These are phyloP conservation scores for Penicillium sp. DNA, from an alignment of 2,329 filamentous ascomycete species.

Conservation along the genomic window DNA sequence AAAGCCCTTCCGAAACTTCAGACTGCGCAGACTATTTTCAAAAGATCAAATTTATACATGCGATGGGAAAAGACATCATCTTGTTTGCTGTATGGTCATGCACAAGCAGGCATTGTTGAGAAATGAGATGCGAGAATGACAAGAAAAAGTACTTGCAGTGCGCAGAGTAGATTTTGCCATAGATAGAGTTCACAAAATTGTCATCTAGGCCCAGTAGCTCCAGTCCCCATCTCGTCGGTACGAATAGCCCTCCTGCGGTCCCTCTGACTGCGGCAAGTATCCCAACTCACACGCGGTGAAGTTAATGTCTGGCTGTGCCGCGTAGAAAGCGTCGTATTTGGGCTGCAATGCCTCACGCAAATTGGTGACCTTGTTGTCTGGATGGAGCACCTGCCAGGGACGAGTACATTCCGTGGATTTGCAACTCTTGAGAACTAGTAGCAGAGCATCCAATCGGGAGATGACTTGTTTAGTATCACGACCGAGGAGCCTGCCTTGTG, in stretches of 20 bases:
- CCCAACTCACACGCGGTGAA: constrained; percentile 52
- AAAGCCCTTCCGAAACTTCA: no score
- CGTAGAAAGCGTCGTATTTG: constrained; percentile 51
- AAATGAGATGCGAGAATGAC: no score
- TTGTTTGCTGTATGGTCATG: no score
- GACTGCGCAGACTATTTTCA: no score
- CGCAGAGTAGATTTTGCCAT: no score
- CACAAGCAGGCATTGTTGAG: no score
- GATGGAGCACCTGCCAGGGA: constrained; percentile 55
- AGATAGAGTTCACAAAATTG: neutral
- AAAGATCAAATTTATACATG: no score
- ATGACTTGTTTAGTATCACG: constrained; percentile 36
- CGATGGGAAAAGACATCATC: no score
- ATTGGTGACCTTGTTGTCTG: constrained; percentile 46
- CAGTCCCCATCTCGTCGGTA: neutral
- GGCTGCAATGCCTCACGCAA: constrained; percentile 47
- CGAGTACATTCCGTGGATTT: constrained; percentile 48
- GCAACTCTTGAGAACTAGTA: constrained; percentile 58
- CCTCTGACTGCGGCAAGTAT: constrained; percentile 53
- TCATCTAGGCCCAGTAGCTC: neutral
- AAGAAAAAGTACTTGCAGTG: no score
- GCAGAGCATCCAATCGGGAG: constrained; percentile 51
- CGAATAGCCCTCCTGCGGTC: constrained; percentile 25
- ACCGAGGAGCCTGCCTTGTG: constrained; percentile 14
- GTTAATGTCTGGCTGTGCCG: constrained; percentile 44